Evolutionary conservation across 1,139 yeast genomes (phyloP), one percentile per base, ranked within the genome.

Genomic region (Suhomyces bribrorum): DNA sequence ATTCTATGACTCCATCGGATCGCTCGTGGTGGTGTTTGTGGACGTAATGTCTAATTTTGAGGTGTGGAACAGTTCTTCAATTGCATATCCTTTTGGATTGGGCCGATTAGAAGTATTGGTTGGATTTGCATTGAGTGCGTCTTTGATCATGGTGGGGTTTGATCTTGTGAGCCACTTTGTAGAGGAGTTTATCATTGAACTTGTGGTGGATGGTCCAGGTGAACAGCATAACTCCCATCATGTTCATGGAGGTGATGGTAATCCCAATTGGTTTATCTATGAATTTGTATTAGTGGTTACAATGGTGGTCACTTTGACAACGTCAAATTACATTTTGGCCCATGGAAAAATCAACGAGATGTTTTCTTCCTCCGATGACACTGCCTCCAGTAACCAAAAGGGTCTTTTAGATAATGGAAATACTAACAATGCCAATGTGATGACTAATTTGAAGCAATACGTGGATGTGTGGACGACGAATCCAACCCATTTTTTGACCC

Each of bases 81-180:
- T 92, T 29, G 82, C 83, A 13, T 85, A 81, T 49, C 98, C 98
- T 0, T 92, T 92, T 68, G 97, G 97, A 0, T 68, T 92, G 27
- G 95, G 94, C 16, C 71, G 97, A 43, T 72, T 86, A 15, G 96
- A 92, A 54, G 95, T 90, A 0, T 66, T 92, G 18, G 82, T 86
- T 26, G 95, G 95, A 3, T 90, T 89, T 68, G 96, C 94, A 0
- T 69, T 89, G 34, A 82, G 95, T 14, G 83, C 92, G 0, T 83
- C 95, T 1, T 73, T 92, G 45, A 72, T 90, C 15, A 92, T 90
- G 77, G 95, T 90, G 48, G 97, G 97, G 0, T 79, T 88, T 42
- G 97, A 92, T 58, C 69, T 92, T 40, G 67, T 87, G 37, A 86
- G 95, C 38, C 98, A 92, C 59, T 75, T 87, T 11, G 54, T 86